Percentiles rank a stretch among this genome's conserved stretches.
These are phyloP conservation scores for Neurospora sp. DNA, from an alignment of 495 filamentous ascomycete species.

Conservation along the genomic window DNA sequence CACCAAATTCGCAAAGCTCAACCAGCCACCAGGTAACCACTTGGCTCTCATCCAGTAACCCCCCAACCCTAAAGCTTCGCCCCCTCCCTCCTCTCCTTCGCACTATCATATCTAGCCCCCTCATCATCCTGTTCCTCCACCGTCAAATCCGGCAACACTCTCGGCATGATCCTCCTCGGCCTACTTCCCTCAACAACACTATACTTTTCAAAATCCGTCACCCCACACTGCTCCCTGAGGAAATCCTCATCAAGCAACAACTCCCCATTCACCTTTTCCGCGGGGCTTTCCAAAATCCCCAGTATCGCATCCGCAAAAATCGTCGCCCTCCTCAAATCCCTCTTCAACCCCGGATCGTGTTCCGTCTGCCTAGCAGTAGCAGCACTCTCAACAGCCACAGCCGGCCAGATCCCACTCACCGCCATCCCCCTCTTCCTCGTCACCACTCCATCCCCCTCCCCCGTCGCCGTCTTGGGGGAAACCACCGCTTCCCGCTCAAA, in stretches of 20 bases:
- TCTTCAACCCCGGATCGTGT: constrained; percentile 26
- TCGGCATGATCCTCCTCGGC: constrained; percentile 74
- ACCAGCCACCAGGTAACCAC: background rate
- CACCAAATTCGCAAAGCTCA: too few species aligned
- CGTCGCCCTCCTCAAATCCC: constrained; percentile 55
- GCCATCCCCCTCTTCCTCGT: background rate
- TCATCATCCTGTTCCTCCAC: constrained; percentile 80
- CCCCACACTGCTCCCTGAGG: constrained; percentile 49
- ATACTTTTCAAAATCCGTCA: constrained; percentile 69
- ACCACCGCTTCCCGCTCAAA: constrained; percentile 54
- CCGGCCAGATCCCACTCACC: background rate
- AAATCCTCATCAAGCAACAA: constrained; percentile 78
- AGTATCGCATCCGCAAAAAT: constrained; percentile 77
- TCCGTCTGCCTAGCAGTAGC: constrained; percentile 50
- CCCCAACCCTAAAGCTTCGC: constrained; percentile 27
- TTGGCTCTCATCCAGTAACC: background rate
- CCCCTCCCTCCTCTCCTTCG: constrained; percentile 11
- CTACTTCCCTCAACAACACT: constrained; percentile 51
- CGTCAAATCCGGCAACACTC: constrained; percentile 54
- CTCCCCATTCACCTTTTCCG: constrained; percentile 54
- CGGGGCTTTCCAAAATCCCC: constrained; percentile 57
- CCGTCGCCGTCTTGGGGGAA: constrained; percentile 52
- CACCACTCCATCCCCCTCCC: background rate
- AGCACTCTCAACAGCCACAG: constrained; percentile 58
- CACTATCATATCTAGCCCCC: constrained; percentile 62